Evolutionary conservation across 805 yeast species (phyloP).

Genomic region (Candida ficus): DNA sequence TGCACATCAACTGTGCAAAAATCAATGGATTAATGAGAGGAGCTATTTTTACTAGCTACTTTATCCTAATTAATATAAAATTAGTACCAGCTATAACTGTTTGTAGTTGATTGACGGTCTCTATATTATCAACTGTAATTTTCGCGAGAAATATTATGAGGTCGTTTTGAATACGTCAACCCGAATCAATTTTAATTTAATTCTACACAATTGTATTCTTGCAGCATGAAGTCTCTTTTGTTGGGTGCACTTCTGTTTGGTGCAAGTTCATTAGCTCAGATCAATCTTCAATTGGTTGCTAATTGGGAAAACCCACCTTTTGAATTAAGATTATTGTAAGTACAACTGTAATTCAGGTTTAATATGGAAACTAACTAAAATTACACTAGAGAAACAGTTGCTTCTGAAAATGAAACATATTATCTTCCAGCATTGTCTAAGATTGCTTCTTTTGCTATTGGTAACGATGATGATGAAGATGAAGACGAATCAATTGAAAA

Average conservation of each 20-base stretch:
- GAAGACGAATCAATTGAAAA: not conserved
- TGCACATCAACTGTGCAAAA: slow-evolving; percentile 5
- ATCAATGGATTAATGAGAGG: slow-evolving; percentile 3
- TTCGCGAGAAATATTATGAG: too few species aligned
- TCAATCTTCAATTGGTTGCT: slow-evolving; percentile 20
- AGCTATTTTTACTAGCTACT: not conserved
- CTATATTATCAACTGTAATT: too few species aligned
- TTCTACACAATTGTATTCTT: too few species aligned
- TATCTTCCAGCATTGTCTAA: slow-evolving; percentile 10
- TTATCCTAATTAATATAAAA: slow-evolving; percentile 1
- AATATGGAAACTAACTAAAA: slow-evolving; percentile 1
- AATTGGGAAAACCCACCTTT: slow-evolving; percentile 27
- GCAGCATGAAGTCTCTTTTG: not conserved
- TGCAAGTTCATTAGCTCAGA: slow-evolving; percentile 7
- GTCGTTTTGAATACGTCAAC: too few species aligned
- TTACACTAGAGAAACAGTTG: slow-evolving; percentile 19
- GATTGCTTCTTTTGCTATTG: slow-evolving; percentile 11
- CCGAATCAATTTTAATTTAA: too few species aligned
- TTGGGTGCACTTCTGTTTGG: not conserved
- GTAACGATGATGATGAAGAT: slow-evolving; percentile 10
- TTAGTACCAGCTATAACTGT: not conserved
- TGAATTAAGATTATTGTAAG: slow-evolving; percentile 23
- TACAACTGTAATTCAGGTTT: not conserved
- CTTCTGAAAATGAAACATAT: slow-evolving; percentile 22
- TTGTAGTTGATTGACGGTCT: too few species aligned